Evolutionary conservation across 345 rosid genomes (phyloP), one percentile per base, ranked within the genome.

Genomic region (Populus tremula): DNA sequence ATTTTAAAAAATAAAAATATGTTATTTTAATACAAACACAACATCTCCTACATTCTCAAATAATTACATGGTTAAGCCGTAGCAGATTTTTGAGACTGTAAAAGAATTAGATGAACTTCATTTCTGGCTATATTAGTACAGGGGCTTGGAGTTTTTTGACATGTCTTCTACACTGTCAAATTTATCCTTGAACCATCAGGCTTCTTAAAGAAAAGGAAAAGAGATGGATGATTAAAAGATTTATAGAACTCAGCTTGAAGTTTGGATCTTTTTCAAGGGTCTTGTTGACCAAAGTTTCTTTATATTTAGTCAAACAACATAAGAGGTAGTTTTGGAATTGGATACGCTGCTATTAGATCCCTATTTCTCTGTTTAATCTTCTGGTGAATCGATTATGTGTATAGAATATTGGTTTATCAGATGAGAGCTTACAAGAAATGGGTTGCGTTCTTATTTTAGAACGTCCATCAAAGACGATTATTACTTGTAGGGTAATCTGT

Each of bases 341-440:
- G 63, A 9, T 59, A n/a, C 20, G 59, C 23, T 53, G 59, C n/a
- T 20, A 53, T 53, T 1, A n/a, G 16, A 9, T 59, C 23, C 63
- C n/a, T n/a, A 56, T 11, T 11, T 56, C 23, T 10, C 6, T 9
- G 13, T 25, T 10, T 59, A n/a, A 59, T 59, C 63, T 59, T 10
- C n/a, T 59, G 29, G 14, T 59, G 63, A n/a, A 59, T 59, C 29
- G 27, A n/a, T n/a, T 59, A 8, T 1, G 25, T 21, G 62, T 54
- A 7, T 54, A 0, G 62, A 54, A 54, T 54, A 54, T 21, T 21
- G 62, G 17, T 4, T 5, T 63, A 72, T 25, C 27, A 45, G 74
- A 65, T 73, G 78, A 73, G 77, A 75, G 79, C 73, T 70, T 21
- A 14, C 27, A 50, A 33, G 65, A 49, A 72, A 69, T 35, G 82